Base-by-base conservation (phyloP, 305 asterid genomes). In the Vinca major region DNA sequence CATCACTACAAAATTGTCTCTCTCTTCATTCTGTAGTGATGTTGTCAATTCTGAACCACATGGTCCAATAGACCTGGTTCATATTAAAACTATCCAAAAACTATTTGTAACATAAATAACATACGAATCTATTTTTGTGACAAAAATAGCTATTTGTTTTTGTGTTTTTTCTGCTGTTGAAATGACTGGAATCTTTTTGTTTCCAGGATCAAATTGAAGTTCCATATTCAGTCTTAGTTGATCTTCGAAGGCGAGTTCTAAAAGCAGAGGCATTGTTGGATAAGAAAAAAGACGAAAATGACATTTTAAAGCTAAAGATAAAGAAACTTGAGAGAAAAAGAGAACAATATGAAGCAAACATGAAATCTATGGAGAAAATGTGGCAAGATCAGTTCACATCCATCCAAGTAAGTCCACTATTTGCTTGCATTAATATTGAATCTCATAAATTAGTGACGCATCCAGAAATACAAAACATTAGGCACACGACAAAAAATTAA, bases 361-460 rank as follows among this genome's bases (percentile, higher is more conserved):
- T 91, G 92, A 77, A 74, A 50, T 75, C 77, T 47, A 75, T 80
- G 91, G 97, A 91, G 76, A 87, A 75, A 65, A 69, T 68, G 69
- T 91, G 97, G 97, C 97, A 91, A 71, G 92, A 91, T 77, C 85
- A 88, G 68, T 77, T 91, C 47, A 79, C 75, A 49, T 67, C 84
- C 60, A 70, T 87, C 66, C 96, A 91, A 76, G 96, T 90, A 61
- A 80, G 86, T 26, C 33, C 33, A 26, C 33, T 26, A 26, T 26
- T 26, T 26, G 33, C 33, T 26, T 26, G 33, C 33, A 26, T 26
- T 26, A 26, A 26, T 26, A 26, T 26, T 26, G 33, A 26, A 26
- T 26, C 33, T 26, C 33, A 0, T 26, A 26, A 26, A 26, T 26
- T 1, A 26, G 33, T 26, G 33, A 26, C 33, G 33, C 1, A 26